Conservation (phyloP, 139 green algal species). For the Picochlorum costavermella region DNA sequence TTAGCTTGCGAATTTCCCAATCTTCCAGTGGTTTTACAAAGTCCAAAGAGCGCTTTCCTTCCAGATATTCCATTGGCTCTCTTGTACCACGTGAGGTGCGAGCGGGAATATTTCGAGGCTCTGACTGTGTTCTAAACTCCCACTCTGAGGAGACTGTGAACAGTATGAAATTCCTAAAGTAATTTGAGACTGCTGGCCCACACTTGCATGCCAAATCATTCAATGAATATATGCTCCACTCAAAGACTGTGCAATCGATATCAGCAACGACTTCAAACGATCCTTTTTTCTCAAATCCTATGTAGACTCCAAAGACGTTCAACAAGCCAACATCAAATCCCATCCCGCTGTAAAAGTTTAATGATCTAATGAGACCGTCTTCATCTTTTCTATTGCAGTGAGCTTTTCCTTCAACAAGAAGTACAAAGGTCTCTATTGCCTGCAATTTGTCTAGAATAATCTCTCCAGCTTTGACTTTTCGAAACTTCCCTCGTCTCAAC, state of each 20-base stretch:
- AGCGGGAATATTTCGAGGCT: neutral
- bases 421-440: neutral
- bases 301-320: slow-evolving; percentile 21
- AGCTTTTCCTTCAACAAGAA: slow-evolving; percentile 24
- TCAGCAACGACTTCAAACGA: slow-evolving; percentile 6
- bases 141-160: slow-evolving; percentile 7
- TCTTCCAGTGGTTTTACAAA: slow-evolving; percentile 19
- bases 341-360: slow-evolving; percentile 7
- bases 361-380: neutral
- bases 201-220: slow-evolving; percentile 10
- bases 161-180: slow-evolving; percentile 19
- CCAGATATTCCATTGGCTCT: neutral
- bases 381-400: neutral
- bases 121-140: neutral
- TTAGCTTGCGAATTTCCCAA: neutral
- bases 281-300: slow-evolving; percentile 17
- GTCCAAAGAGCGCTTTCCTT: slow-evolving; percentile 18
- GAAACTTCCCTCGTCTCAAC: slow-evolving; percentile 10
- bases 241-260: slow-evolving; percentile 25
- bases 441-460: neutral
- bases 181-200: slow-evolving; percentile 13
- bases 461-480: slow-evolving; percentile 1
- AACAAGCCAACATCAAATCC: slow-evolving; percentile 11
- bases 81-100: slow-evolving; percentile 11
- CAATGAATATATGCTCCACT: slow-evolving; percentile 17